A percentile compares a stretch with the other conserved stretches of the same genome.
phyloP scores from a whole-genome alignment of 495 filamentous ascomycete genomes.

The Aspergillus indologenus region DNA sequence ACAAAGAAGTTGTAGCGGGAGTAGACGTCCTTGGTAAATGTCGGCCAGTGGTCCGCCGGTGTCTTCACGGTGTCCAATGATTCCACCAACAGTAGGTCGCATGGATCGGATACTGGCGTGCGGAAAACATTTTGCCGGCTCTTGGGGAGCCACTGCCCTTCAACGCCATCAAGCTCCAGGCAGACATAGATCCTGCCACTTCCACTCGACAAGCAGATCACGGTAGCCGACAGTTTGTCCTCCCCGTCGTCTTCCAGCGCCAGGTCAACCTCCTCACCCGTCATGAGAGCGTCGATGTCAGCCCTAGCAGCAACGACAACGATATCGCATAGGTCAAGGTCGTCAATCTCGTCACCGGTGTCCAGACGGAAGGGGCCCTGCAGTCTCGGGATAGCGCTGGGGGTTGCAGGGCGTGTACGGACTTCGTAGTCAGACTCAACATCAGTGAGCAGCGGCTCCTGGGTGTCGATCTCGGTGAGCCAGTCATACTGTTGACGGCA shows the following conservation, averaged over 20 bases:
- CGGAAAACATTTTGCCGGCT: constrained; percentile 42
- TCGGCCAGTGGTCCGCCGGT: constrained; percentile 59
- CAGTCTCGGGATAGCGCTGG: constrained; percentile 69
- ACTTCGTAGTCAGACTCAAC: constrained; percentile 57
- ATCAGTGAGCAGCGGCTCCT: constrained; percentile 54
- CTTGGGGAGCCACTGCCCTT: constrained; percentile 82
- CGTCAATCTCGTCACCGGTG: constrained; percentile 59
- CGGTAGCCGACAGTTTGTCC: constrained; percentile 64
- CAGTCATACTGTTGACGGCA: constrained; percentile 72
- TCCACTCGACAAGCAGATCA: constrained; percentile 72
- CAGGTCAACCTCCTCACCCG: constrained; percentile 49
- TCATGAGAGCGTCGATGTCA: constrained; percentile 50
- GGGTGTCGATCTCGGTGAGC: constrained; percentile 76
- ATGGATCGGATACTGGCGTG: constrained; percentile 37
- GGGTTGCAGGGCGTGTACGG: constrained; percentile 65
- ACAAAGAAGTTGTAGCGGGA: constrained; percentile 78
- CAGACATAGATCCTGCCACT: constrained; percentile 73
- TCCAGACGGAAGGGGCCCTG: constrained; percentile 83
- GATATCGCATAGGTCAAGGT: constrained; percentile 66
- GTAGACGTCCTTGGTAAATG: constrained; percentile 68
- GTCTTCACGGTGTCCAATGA: constrained; percentile 59
- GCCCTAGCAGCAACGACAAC: constrained; percentile 53
- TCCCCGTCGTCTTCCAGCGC: constrained; percentile 51
- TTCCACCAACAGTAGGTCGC: constrained; percentile 48
- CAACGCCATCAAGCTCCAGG: constrained; percentile 73